Base-by-base conservation (phyloP, 75 land plant species). In the Sequoia sempervirens region DNA sequence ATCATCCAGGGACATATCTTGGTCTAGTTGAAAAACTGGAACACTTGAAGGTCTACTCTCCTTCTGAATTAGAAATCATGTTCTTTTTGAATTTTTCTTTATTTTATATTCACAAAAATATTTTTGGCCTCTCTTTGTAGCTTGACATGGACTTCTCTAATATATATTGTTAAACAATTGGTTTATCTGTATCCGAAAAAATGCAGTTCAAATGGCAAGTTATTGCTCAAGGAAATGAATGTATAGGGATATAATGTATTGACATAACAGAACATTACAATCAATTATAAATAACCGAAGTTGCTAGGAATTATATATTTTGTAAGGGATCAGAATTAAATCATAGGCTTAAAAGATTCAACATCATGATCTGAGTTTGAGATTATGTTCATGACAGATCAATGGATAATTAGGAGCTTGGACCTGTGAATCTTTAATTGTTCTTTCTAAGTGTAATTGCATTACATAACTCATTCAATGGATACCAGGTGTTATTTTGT, bases 11-110 rank as follows among this genome's bases (percentile, higher is more conserved):
- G 81, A 97, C 98, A 53, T 97, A 97, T 75, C 84, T 86, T 84
- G 96, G 98, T 37, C 88, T 92, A 30, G 92, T 93, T 38, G 94
- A 97, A 85, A 97, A 97, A 87, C 94, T 97, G 69, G 88, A 90
- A 82, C 93, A 96, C 80, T 88, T 95, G 80, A 90, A 95, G 99
- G 98, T 92, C 40, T 45, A 36, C 43, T 52, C 34, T 56, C 54
- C 36, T 52, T 52, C 15, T 23, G 28, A 56, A 7, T 75, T 54
- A n/a, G 41, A 17, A 34, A 36, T n/a, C 26, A 75, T 47, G 38
- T 81, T 50, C 53, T 30, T 61, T 61, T 61, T 6, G 26, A 23
- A 0, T 5, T 61, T 23, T 61, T 26, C 17, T 17, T 61, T 82
- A 5, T 82, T n/a, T 13, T 66, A 36, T 3, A 45, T 78, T n/a